Percentiles rank a stretch among this genome's conserved stretches.
phyloP scores from a whole-genome alignment of 73 alveolate genomes.

The Paramecium caudatum region DNA sequence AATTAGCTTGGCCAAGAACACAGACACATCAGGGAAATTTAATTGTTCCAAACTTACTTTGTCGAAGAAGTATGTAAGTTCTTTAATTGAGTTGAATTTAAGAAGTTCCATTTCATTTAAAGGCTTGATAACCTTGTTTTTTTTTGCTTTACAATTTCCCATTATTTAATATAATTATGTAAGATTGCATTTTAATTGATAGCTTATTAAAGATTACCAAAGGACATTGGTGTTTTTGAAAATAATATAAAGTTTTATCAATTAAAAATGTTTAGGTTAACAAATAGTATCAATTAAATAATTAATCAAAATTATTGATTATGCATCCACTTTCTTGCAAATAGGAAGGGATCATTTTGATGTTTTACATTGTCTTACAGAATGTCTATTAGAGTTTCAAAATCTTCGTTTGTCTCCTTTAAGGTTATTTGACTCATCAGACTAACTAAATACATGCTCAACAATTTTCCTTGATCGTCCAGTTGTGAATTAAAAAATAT shows the following conservation, averaged over 20 bases:
- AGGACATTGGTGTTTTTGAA: no score
- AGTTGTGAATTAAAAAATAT: not conserved
- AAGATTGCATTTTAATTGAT: not conserved
- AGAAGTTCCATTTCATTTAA: not conserved
- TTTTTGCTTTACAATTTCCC: slow-evolving; percentile 49
- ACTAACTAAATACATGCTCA: slow-evolving; percentile 30
- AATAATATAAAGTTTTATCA: no score
- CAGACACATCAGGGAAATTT: slow-evolving; percentile 43
- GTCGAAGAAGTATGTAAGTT: not conserved
- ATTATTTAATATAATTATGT: not conserved
- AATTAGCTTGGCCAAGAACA: slow-evolving; percentile 2
- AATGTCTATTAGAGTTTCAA: slow-evolving; percentile 1
- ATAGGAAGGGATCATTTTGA: slow-evolving; percentile 39
- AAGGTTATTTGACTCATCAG: not conserved
- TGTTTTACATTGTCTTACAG: slow-evolving; percentile 22
- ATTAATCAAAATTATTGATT: not conserved
- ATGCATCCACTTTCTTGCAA: slow-evolving; percentile 50
- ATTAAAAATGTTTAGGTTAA: no score
- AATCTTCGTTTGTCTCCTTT: not conserved
- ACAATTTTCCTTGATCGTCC: slow-evolving; percentile 16
- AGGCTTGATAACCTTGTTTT: not conserved
- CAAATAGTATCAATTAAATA: no score
- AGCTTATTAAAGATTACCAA: no score
- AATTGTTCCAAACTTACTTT: not conserved
- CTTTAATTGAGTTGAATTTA: not conserved